Evolutionary conservation across 2,329 filamentous ascomycete genomes (phyloP), one percentile per base, ranked within the genome.

Genomic region (Penicillium palitans): DNA sequence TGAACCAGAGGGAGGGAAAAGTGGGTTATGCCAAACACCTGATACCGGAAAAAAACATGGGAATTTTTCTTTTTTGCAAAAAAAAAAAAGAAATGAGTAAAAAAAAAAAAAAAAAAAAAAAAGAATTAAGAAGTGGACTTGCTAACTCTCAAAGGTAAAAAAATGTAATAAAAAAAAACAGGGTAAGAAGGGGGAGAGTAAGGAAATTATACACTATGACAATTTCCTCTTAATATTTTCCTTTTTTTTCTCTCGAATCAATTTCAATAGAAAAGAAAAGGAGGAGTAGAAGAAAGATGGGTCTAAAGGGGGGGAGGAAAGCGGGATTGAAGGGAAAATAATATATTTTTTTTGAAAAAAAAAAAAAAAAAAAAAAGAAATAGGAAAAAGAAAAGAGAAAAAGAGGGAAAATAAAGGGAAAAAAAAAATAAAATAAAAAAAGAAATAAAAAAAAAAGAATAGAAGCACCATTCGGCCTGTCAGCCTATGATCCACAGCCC

Each of bases 401-500:
- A 37, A 51, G 31, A 6, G 5, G 31, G 9, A 13, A 13, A 33
- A 13, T 25, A 27, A 27, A 9, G 27, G 27, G 27, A 27, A 25
- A 25, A 6, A 27, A 9, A 55, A 52, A 41, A n/a, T 24, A 39
- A 54, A 50, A 40, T 35, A 46, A 46, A 59, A 59, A 25, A 35
- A 33, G 49, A 31, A 17, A 48, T 44, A 45, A 39, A 48, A 39
- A 27, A 55, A 52, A 47, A 27, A 40, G 35, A 48, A 55, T 21
- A 70, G 67, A 70, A 72, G 46, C 58, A 48, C 62, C 61, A 64
- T 67, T 69, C 55, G 67, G 69, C 68, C 71, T 74, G 71, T 72
- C 71, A 74, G 69, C 68, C 66, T 17, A 65, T 63, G 71, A 72
- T 68, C 72, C 72, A 74, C 72, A 63, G 64, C 64, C 70, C 70